A percentile compares a stretch with the other conserved stretches of the same genome.
phyloP scores from a whole-genome alignment of 176 grass and related monocot genomes.

The Triticum timopheevii region DNA sequence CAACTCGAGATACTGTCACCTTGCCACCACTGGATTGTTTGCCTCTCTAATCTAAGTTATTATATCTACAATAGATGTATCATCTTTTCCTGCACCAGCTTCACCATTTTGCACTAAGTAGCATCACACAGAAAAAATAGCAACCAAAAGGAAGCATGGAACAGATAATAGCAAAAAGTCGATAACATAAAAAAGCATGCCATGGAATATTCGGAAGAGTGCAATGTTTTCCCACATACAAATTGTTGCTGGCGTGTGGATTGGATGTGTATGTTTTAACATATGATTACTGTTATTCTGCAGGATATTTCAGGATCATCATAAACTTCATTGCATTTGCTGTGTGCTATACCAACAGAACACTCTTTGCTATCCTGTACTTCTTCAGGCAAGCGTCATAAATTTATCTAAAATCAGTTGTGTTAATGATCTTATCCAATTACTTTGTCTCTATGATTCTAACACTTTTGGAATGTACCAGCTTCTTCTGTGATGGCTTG shows the following conservation, averaged over 20 bases:
- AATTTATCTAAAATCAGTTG: not conserved
- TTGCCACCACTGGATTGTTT: too few species aligned
- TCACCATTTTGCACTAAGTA: not conserved
- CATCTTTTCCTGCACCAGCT: not conserved
- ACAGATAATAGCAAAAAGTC: not conserved
- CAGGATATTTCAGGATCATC: slow-evolving; percentile 91
- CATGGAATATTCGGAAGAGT: not conserved
- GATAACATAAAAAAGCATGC: not conserved
- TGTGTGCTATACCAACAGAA: slow-evolving; percentile 63
- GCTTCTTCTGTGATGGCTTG: slow-evolving; percentile 68
- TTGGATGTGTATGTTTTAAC: not conserved
- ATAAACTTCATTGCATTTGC: slow-evolving; percentile 87
- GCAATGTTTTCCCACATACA: not conserved
- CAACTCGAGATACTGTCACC: not conserved
- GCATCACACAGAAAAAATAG: not conserved
- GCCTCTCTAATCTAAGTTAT: not conserved
- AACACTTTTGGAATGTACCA: slow-evolving; percentile 37
- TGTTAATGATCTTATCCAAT: not conserved
- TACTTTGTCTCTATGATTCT: slow-evolving; percentile 13
- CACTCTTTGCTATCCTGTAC: slow-evolving; percentile 83
- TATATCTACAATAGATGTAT: not conserved
- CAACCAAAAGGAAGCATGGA: not conserved
- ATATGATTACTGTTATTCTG: not conserved
- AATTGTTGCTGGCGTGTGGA: not conserved
- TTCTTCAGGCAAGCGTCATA: slow-evolving; percentile 60